A percentile compares a stretch with the other conserved stretches of the same genome.
These are phyloP conservation scores for Stemphylium beticola DNA, from an alignment of 2,329 filamentous ascomycete species.

Conservation along the genomic window DNA sequence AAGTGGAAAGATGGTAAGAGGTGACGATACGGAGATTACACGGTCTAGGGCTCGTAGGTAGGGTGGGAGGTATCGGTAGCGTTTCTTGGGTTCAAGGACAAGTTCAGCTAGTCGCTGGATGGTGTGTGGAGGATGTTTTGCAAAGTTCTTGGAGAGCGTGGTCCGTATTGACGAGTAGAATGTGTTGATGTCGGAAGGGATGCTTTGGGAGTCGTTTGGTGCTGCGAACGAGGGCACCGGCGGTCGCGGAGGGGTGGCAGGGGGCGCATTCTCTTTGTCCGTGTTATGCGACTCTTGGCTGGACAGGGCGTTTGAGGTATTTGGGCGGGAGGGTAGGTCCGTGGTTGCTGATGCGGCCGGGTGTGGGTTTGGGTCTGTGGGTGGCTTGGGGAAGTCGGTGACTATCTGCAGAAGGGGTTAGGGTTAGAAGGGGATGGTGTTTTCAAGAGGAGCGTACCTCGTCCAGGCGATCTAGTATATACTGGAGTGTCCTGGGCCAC, in stretches of 20 bases:
- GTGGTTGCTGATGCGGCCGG: conserved; percentile 49
- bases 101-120: conserved; percentile 92
- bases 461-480: conserved; percentile 72
- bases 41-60: conserved; percentile 92
- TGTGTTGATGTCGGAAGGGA: conserved; percentile 41
- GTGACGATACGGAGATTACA: conserved; percentile 86
- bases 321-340: conserved; percentile 24
- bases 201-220: conserved; percentile 30
- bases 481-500: conserved; percentile 72
- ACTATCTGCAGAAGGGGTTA: conserved; percentile 66
- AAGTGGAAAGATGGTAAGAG: conserved; percentile 80
- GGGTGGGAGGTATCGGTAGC: conserved; percentile 81
- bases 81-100: conserved; percentile 73
- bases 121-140: conserved; percentile 82
- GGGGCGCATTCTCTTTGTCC: conserved; percentile 72
- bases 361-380: conserved; percentile 51
- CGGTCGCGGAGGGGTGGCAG: conserved; percentile 51
- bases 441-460: conserved; percentile 52
- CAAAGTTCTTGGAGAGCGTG: conserved; percentile 71
- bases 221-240: conserved; percentile 52
- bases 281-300: conserved; percentile 60
- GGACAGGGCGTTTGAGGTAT: conserved; percentile 28
- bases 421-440: neutral
- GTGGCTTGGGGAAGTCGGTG: conserved; percentile 74
- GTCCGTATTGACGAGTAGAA: conserved; percentile 46